Conservation (phyloP, 2,329 filamentous ascomycete genomes). For the Xylariaceae sp. region DNA sequence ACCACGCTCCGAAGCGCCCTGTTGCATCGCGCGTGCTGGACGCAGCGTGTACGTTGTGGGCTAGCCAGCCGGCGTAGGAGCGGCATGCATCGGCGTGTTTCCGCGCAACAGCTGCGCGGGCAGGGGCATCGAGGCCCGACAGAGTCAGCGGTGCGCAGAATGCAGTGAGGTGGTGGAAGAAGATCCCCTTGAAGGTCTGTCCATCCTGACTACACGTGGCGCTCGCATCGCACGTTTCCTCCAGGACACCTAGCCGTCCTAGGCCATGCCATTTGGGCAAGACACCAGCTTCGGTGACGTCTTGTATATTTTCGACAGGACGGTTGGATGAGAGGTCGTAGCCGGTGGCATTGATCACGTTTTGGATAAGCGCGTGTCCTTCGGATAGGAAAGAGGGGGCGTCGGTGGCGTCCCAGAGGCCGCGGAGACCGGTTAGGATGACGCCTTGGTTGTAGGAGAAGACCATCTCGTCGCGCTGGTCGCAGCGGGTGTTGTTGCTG, state of each 20-base stretch:
- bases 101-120: conserved; percentile 27
- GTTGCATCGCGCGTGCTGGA: conserved; percentile 58
- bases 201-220: conserved; percentile 74
- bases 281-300: conserved; percentile 30
- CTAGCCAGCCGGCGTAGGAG: conserved; percentile 68
- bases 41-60: conserved; percentile 70
- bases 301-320: conserved; percentile 37
- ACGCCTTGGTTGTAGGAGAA: conserved; percentile 97
- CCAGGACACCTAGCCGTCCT: conserved; percentile 72
- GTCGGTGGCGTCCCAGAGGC: conserved; percentile 73
- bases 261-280: conserved; percentile 64
- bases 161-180: conserved; percentile 77
- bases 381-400: conserved; percentile 66
- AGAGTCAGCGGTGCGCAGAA: conserved; percentile 66
- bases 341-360: conserved; percentile 72
- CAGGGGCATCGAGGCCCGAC: conserved; percentile 28
- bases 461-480: conserved; percentile 78
- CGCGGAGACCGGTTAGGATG: conserved; percentile 72
- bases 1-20: conserved; percentile 83
- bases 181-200: conserved; percentile 92
- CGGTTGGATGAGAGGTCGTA: conserved; percentile 50
- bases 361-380: conserved; percentile 69
- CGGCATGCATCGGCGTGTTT: conserved; percentile 57
- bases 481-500: conserved; percentile 66
- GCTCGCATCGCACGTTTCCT: conserved; percentile 73